Base-by-base conservation (phyloP, 768 basidiomycete species). In the Tylopilus felleus region DNA sequence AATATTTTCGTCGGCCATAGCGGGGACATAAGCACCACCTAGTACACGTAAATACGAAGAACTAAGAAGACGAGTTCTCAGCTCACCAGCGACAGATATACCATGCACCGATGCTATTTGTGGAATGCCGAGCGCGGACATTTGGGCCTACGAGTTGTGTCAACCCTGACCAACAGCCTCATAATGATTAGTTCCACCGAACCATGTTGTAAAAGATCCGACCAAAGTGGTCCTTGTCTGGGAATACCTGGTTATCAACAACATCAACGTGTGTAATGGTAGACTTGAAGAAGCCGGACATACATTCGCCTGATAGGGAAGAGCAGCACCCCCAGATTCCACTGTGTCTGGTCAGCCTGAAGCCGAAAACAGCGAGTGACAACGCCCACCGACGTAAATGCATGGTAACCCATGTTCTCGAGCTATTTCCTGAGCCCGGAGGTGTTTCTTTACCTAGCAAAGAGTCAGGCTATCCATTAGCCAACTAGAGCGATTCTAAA, bases 121-220 rank as follows among this genome's bases (percentile, higher is more conserved):
- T 0, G 93, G 93, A 23, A 95, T 92, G 0, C 89, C 85, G 0
- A 93, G 75, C 1, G 92, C 91, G 45, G 93, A 95, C 90, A 96
- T 89, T 77, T 93, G 92, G 6, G 90, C 90, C 89, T 91, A 62
- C 41, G 44, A 48, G 36, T n/a, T n/a, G 45, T 33, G 60, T 62
- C 55, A 62, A 38, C n/a, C 29, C 49, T 35, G 53, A 10, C 8
- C 16, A 8, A 40, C 29, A 47, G 49, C n/a, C 25, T 48, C 16
- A 21, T 28, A 46, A 39, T n/a, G 36, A 60, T 45, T 13, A 13
- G 22, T 40, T 22, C 42, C 19, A 45, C 49, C 39, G 31, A 52
- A 88, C 93, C 93, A 96, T 96, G 64, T 98, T 97, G 70, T 94
- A 97, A 73, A 98, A 98, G 65, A 97, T 96, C 6, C 94, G 82